A percentile compares a stretch with the other conserved stretches of the same genome.
Conservation (phyloP, 2,329 filamentous ascomycete genomes). For the Fusarium piperis region DNA sequence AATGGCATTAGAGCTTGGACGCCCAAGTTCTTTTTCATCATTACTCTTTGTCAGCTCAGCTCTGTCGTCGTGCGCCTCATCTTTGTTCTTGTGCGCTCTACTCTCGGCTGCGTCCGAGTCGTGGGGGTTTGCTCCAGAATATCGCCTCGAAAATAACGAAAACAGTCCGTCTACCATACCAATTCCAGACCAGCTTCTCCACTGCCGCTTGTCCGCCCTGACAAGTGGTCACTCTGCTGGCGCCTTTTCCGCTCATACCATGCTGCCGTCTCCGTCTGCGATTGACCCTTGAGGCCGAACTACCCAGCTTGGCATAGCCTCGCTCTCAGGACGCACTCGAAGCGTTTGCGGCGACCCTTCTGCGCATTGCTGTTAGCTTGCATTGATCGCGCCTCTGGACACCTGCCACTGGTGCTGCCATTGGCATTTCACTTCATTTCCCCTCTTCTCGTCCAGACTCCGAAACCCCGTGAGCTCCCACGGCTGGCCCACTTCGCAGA, state of each 20-base stretch:
- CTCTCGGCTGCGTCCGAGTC: constrained; percentile 22
- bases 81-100: constrained; percentile 10
- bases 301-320: constrained; percentile 29
- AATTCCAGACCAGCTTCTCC: constrained; percentile 28
- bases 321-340: constrained; percentile 17
- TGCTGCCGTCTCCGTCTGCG: constrained; percentile 26
- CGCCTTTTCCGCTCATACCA: constrained; percentile 16
- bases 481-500: constrained; percentile 24
- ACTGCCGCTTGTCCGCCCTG: constrained; percentile 31
- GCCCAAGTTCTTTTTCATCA: constrained; percentile 19
- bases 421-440: constrained; percentile 29
- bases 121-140: constrained; percentile 35
- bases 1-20: constrained; percentile 20
- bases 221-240: constrained; percentile 15
- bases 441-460: constrained; percentile 25
- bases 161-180: background rate
- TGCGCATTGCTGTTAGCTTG: constrained; percentile 24
- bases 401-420: constrained; percentile 25
- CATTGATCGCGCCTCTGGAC: constrained; percentile 15
- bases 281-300: constrained; percentile 29
- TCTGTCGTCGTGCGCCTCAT: background rate
- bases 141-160: constrained; percentile 12
- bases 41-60: constrained; percentile 9
- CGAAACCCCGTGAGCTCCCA: constrained; percentile 29
- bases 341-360: constrained; percentile 14